These are phyloP conservation scores for Taiwanofungus camphoratus DNA, from an alignment of 1,284 basidiomycete genomes.

Conservation along the genomic window DNA sequence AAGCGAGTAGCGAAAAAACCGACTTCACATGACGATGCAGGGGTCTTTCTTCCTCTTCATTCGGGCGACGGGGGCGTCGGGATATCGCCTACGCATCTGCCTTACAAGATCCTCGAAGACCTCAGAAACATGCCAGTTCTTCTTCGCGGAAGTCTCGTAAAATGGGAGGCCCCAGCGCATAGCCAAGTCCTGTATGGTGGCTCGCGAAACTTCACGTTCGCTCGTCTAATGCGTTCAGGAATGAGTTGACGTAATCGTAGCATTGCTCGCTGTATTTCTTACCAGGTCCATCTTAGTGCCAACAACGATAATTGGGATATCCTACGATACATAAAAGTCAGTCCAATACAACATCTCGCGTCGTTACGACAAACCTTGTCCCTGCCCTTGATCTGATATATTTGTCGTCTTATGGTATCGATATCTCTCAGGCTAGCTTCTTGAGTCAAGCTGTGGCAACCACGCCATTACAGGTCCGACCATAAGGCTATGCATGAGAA, in stretches of 20 bases:
- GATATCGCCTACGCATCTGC: slow-evolving; percentile 67
- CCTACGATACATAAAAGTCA: slow-evolving; percentile 31
- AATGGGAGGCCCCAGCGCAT: slow-evolving; percentile 70
- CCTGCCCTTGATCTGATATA: slow-evolving; percentile 72
- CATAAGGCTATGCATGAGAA: no score
- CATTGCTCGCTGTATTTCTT: slow-evolving; percentile 4
- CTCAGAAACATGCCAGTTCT: slow-evolving; percentile 73
- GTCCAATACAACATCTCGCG: not conserved
- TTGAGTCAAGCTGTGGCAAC: slow-evolving; percentile 56
- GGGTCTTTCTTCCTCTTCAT: slow-evolving; percentile 24
- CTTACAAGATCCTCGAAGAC: slow-evolving; percentile 76
- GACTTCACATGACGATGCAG: slow-evolving; percentile 56
- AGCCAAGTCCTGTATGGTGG: slow-evolving; percentile 61
- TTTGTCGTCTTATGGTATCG: slow-evolving; percentile 74
- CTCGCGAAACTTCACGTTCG: slow-evolving; percentile 75
- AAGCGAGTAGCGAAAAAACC: not conserved
- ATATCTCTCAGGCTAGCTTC: slow-evolving; percentile 74
- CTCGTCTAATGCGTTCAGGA: slow-evolving; percentile 38
- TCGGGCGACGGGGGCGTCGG: slow-evolving; percentile 35
- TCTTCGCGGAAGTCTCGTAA: slow-evolving; percentile 82
- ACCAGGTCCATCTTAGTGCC: slow-evolving; percentile 84
- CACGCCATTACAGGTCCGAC: no score
- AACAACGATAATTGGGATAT: slow-evolving; percentile 78
- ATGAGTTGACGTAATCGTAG: not conserved
- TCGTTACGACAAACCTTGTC: slow-evolving; percentile 40